Evolutionary conservation across 768 basidiomycete genomes (phyloP).

Genomic region (Butyriboletus loyo): DNA sequence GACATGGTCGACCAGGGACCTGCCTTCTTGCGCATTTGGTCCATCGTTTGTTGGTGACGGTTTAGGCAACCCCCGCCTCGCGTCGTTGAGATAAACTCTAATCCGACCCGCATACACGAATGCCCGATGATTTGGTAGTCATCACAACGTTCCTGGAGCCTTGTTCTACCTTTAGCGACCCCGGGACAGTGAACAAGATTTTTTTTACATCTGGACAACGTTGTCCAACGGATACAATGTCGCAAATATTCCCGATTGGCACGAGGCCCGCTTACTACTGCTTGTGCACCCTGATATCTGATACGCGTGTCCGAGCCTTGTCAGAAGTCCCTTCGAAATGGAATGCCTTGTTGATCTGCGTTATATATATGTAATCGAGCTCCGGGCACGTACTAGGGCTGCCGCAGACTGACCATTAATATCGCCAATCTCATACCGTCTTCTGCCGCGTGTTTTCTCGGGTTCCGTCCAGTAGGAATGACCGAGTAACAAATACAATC

Average conservation of each 20-base stretch:
- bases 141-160: conserved; percentile 29
- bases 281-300: conserved; percentile 7
- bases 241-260: conserved; percentile 10
- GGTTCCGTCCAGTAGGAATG: not conserved
- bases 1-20: conserved; percentile 13
- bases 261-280: conserved; percentile 16
- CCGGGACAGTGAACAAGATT: not conserved
- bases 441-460: conserved; percentile 1
- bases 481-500: not conserved
- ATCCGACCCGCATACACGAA: conserved; percentile 8
- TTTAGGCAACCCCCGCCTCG: conserved; percentile 27
- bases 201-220: conserved; percentile 16
- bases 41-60: conserved; percentile 32
- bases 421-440: not conserved
- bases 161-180: conserved; percentile 30
- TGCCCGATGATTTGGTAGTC: conserved; percentile 19
- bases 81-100: conserved; percentile 21
- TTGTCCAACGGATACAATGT: conserved; percentile 17
- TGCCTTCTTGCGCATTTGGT: conserved; percentile 32
- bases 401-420: not conserved
- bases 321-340: conserved; percentile 18
- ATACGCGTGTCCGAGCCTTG: conserved; percentile 24
- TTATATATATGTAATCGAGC: conserved; percentile 5
- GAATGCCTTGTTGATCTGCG: conserved; percentile 22
- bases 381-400: conserved; percentile 10